phyloP scores from a whole-genome alignment of 192 early-diverging fungal genomes.

The Gonapodya sp. region DNA sequence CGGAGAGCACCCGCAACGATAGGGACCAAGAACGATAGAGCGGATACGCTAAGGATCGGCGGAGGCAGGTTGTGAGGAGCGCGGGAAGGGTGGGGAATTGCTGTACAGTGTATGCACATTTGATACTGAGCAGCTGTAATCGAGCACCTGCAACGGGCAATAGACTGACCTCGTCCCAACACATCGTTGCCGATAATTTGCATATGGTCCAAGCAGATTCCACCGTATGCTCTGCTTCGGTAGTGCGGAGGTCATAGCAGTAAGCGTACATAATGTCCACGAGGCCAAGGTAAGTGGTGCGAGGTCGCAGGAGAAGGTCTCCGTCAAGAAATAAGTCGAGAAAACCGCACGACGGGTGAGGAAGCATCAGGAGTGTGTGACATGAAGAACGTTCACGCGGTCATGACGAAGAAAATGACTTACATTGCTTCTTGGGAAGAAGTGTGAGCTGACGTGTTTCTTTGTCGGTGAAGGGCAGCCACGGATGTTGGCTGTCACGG shows the following conservation, averaged over 20 bases:
- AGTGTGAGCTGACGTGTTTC: conserved; percentile 64
- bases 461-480: conserved; percentile 55
- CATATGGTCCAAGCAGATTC: conserved; percentile 88
- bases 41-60: conserved; percentile 81
- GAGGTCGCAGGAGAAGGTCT: not conserved
- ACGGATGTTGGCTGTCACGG: too few species aligned
- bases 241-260: conserved; percentile 75
- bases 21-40: conserved; percentile 74
- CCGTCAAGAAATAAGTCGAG: not conserved
- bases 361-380: not conserved
- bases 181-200: conserved; percentile 65
- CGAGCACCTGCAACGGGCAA: too few species aligned
- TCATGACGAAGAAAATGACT: conserved; percentile 12
- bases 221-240: conserved; percentile 72
- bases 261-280: conserved; percentile 90
- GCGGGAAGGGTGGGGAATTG: conserved; percentile 54
- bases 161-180: conserved; percentile 59
- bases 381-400: not conserved
- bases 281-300: conserved; percentile 68
- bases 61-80: conserved; percentile 49
- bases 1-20: conserved; percentile 59
- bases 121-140: not conserved
- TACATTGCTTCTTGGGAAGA: conserved; percentile 74
- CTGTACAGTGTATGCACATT: conserved; percentile 15
- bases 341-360: not conserved